Conservation (phyloP, 805 yeast genomes). For the Starmerella vitae region DNA sequence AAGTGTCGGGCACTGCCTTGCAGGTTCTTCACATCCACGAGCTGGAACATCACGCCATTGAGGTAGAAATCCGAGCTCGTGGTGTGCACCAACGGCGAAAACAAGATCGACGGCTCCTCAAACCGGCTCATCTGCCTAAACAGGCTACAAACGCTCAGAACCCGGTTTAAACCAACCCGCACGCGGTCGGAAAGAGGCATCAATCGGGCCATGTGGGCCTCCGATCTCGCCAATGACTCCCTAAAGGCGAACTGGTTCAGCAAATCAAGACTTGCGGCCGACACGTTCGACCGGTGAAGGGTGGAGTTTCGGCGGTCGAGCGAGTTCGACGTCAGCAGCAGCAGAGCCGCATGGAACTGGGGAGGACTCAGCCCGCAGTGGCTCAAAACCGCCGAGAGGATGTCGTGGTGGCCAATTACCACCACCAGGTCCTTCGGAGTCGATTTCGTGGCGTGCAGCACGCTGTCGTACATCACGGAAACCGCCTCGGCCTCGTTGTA, state of each 20-base stretch:
- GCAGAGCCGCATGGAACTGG: conserved; percentile 53
- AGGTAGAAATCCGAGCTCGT: conserved; percentile 48
- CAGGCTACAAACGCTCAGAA: conserved; percentile 44
- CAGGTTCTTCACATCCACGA: conserved; percentile 42
- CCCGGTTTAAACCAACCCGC: conserved; percentile 48
- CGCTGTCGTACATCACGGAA: conserved; percentile 64
- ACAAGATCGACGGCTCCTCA: conserved; percentile 31
- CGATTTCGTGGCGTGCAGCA: conserved; percentile 47
- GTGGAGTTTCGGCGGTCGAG: conserved; percentile 38
- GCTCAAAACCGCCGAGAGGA: conserved; percentile 62
- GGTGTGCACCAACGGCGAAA: conserved; percentile 77
- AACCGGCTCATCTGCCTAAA: conserved; percentile 43
- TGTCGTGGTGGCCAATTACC: conserved; percentile 66
- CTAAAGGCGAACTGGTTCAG: conserved; percentile 67
- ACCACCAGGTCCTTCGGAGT: conserved; percentile 46
- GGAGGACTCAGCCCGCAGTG: conserved; percentile 69
- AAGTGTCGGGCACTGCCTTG: background rate
- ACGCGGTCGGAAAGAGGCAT: conserved; percentile 66
- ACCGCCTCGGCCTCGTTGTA: conserved; percentile 80
- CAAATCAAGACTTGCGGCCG: conserved; percentile 72
- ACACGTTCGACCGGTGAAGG: conserved; percentile 55
- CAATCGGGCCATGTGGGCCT: conserved; percentile 45
- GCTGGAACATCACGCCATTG: conserved; percentile 81
- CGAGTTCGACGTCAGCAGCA: conserved; percentile 64
- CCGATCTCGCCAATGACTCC: conserved; percentile 51